A percentile compares a stretch with the other conserved stretches of the same genome.
Evolutionary conservation across 768 basidiomycete genomes (phyloP).

Genomic region (Leccinellum albellum): DNA sequence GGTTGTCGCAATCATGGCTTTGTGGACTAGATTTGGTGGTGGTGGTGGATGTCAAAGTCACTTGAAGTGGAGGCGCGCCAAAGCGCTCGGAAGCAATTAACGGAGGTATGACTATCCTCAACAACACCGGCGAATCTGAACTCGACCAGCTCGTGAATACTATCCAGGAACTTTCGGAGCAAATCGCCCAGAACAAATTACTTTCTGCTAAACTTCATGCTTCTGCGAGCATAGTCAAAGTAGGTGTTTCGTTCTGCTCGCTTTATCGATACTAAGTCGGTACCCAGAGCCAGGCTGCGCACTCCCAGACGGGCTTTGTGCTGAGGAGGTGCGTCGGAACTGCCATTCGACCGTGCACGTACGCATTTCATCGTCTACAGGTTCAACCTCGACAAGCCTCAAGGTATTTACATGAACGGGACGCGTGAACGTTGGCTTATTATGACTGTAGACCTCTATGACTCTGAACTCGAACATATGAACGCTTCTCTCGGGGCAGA

Average conservation of each 20-base stretch:
- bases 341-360: background rate
- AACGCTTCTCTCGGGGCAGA: constrained; percentile 74
- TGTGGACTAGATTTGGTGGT: background rate
- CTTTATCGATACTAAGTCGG: background rate
- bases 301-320: constrained; percentile 90
- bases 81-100: constrained; percentile 8
- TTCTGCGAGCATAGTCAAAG: constrained; percentile 78
- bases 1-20: background rate
- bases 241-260: constrained; percentile 31
- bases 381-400: constrained; percentile 85
- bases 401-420: constrained; percentile 47
- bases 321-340: constrained; percentile 59
- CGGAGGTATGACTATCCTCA: constrained; percentile 53
- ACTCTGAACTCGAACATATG: constrained; percentile 86
- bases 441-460: constrained; percentile 69
- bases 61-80: background rate
- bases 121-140: constrained; percentile 51
- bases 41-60: no score
- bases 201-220: constrained; percentile 68
- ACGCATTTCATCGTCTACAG: constrained; percentile 28
- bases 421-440: background rate
- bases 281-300: constrained; percentile 75
- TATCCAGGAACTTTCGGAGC: constrained; percentile 78
- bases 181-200: constrained; percentile 75
- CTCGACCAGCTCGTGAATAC: constrained; percentile 60